Conservation (phyloP, 805 yeast species). For the Yarrowia divulgata region DNA sequence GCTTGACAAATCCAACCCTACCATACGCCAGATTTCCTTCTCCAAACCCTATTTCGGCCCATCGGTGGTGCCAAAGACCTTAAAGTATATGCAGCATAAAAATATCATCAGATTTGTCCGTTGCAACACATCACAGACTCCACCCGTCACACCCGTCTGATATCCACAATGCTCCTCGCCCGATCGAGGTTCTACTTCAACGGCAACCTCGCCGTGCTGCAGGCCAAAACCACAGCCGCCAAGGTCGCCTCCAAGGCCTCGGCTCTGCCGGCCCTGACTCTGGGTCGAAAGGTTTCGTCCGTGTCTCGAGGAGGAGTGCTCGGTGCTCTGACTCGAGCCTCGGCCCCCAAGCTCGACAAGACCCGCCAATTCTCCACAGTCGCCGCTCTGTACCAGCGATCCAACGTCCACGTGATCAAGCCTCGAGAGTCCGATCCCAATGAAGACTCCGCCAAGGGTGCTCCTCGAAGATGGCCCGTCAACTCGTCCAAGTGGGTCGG, state of each 20-base stretch:
- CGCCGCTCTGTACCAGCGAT: constrained; percentile 22
- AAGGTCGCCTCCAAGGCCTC: constrained; percentile 31
- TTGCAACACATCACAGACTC: neutral
- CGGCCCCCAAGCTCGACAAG: constrained; percentile 30
- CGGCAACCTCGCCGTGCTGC: constrained; percentile 38
- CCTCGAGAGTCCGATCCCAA: constrained; percentile 29
- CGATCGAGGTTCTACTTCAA: constrained; percentile 39
- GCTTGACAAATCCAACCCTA: constrained; percentile 2
- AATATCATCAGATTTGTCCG: constrained; percentile 29
- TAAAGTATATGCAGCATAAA: constrained; percentile 25
- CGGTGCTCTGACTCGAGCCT: constrained; percentile 26
- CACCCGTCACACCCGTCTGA: neutral
- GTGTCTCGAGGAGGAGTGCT: constrained; percentile 24
- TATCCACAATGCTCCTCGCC: constrained; percentile 32
- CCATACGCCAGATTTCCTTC: neutral
- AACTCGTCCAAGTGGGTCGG: constrained; percentile 69
- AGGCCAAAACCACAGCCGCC: constrained; percentile 30
- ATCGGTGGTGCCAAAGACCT: neutral
- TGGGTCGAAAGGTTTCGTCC: constrained; percentile 33
- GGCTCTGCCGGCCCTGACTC: constrained; percentile 30
- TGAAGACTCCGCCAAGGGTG: neutral
- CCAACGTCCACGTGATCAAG: constrained; percentile 36
- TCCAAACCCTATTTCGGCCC: neutral
- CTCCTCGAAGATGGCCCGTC: constrained; percentile 46
- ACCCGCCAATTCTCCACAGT: constrained; percentile 37